Evolutionary conservation across 805 yeast species (phyloP).

Genomic region (Starmerella scarabaei): DNA sequence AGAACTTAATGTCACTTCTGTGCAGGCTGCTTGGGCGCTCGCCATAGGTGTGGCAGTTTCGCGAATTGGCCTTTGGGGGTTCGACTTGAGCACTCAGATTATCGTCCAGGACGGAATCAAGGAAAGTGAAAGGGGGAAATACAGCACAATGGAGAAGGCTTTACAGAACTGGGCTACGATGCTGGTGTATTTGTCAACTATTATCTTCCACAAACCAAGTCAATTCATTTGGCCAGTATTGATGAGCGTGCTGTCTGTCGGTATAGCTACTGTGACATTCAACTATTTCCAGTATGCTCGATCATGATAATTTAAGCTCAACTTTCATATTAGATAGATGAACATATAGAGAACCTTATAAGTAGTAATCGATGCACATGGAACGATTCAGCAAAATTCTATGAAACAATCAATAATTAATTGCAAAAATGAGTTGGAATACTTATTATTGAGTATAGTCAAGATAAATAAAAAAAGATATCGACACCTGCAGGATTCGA

Average conservation of each 20-base stretch:
- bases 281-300: slow-evolving; percentile 5
- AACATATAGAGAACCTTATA: not conserved
- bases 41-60: slow-evolving; percentile 25
- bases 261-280: slow-evolving; percentile 5
- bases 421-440: not conserved
- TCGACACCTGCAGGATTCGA: slow-evolving; percentile 22
- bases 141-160: slow-evolving; percentile 23
- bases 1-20: not conserved
- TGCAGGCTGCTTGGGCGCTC: slow-evolving; percentile 13
- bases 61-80: slow-evolving; percentile 34
- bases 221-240: slow-evolving; percentile 12
- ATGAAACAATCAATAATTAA: not conserved
- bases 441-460: too few species aligned
- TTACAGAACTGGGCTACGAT: slow-evolving; percentile 15
- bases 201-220: slow-evolving; percentile 11
- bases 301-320: too few species aligned
- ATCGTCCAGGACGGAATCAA: slow-evolving; percentile 28
- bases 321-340: not conserved
- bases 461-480: slow-evolving; percentile 7
- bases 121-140: slow-evolving; percentile 26
- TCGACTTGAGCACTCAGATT: slow-evolving; percentile 29
- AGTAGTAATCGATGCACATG: too few species aligned
- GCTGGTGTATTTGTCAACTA: slow-evolving; percentile 10
- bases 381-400: too few species aligned
- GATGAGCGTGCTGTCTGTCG: slow-evolving; percentile 10